A percentile compares a stretch with the other conserved stretches of the same genome.
phyloP scores from a whole-genome alignment of 1,139 yeast species.

The Pichia sp. region DNA sequence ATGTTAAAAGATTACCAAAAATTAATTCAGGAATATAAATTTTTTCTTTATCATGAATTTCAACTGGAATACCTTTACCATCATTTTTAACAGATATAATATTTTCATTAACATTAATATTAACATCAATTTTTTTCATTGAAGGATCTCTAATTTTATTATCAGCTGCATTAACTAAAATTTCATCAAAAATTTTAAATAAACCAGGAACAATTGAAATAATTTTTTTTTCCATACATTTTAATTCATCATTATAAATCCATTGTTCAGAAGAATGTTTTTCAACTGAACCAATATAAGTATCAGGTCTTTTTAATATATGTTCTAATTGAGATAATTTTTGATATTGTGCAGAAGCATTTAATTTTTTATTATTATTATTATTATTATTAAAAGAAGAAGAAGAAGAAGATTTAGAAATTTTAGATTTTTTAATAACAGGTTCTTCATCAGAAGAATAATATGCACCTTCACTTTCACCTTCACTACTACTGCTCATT shows the following conservation, averaged over 20 bases:
- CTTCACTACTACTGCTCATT: neutral
- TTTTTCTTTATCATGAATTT: slow-evolving; percentile 84
- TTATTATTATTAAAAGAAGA: too few relatives aligned
- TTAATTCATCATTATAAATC: slow-evolving; percentile 67
- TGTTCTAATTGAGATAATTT: slow-evolving; percentile 92
- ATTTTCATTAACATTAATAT: slow-evolving; percentile 69
- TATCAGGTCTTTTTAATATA: slow-evolving; percentile 94
- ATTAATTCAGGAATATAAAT: slow-evolving; percentile 94
- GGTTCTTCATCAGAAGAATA: slow-evolving; percentile 3
- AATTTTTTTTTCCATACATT: slow-evolving; percentile 63
- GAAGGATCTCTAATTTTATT: slow-evolving; percentile 91
- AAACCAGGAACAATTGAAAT: slow-evolving; percentile 91
- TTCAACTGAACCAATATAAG: slow-evolving; percentile 94
- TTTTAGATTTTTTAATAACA: slow-evolving; percentile 1
- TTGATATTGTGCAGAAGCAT: slow-evolving; percentile 81
- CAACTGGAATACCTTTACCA: slow-evolving; percentile 94
- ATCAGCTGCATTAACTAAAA: slow-evolving; percentile 96
- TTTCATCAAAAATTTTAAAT: slow-evolving; percentile 95
- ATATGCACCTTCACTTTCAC: neutral
- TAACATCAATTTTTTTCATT: slow-evolving; percentile 81
- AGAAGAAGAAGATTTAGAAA: neutral
- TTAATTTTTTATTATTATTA: slow-evolving; percentile 12
- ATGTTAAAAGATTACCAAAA: slow-evolving; percentile 90
- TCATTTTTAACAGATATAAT: slow-evolving; percentile 80
- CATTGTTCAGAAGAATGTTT: slow-evolving; percentile 74